Evolutionary conservation across 75 land plant genomes (phyloP).

Genomic region (Sequoia sempervirens): DNA sequence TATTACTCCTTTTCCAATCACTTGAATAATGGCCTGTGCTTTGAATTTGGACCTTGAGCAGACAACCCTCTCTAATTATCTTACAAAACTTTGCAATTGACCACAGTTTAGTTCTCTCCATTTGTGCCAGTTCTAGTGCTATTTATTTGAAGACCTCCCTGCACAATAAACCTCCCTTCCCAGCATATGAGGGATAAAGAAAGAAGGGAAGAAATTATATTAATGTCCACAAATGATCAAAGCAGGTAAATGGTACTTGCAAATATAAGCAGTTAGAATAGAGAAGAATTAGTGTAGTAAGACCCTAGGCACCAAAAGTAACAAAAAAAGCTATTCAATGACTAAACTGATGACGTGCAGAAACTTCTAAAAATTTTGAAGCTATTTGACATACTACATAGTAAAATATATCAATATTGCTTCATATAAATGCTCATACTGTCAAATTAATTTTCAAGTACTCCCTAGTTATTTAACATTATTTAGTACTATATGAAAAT

Average conservation of each 20-base stretch:
- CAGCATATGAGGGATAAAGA: neutral
- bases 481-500: neutral
- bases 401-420: neutral
- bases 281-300: neutral
- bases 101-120: neutral
- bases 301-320: neutral
- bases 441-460: neutral
- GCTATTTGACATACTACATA: too few relatives aligned
- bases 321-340: neutral
- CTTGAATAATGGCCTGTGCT: neutral
- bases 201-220: neutral
- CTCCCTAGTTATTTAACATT: neutral
- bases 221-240: neutral
- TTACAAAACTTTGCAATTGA: neutral
- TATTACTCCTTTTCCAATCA: neutral
- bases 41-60: neutral
- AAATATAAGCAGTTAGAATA: neutral
- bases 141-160: neutral
- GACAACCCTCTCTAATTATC: neutral
- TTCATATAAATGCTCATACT: neutral
- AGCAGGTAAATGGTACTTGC: neutral
- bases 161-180: neutral
- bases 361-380: too few relatives aligned
- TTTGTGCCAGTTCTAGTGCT: neutral
- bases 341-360: too few relatives aligned